Base-by-base conservation (phyloP, 2,329 filamentous ascomycete species). In the Alternaria sp. region DNA sequence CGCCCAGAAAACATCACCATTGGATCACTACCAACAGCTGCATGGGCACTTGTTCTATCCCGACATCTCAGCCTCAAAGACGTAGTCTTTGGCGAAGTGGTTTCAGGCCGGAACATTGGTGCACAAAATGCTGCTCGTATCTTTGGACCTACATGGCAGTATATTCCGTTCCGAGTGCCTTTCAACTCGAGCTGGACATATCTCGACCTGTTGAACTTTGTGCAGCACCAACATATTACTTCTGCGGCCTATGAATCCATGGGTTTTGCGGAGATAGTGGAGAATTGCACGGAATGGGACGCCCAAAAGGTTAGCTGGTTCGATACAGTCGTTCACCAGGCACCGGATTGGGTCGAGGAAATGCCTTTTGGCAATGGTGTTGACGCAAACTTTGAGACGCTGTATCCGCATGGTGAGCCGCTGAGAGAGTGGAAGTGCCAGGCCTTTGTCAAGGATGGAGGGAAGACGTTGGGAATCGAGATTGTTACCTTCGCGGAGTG, bases 81-180 rank as follows among this genome's bases (percentile, higher is more conserved):
- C 67, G 84, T 90, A 36, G 81, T 86, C 8, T 90, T 90, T 61
- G 87, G 87, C 28, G 85, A 88, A 65, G 88, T 90, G 0, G 86
- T 88, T 40, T 87, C 83, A 58, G 88, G 88, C 0, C 84, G 88
- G 45, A 87, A 86, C 69, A 82, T 85, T 17, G 84, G 84, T 55
- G 79, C 87, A 1, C 78, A 82, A 14, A 80, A 80, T 39, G 82
- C 84, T 21, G 85, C 88, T 59, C 78, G 79, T 52, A 85, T 89
- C 45, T 81, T 86, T 44, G 88, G 88, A 0, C 88, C 88, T 0
- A 88, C 86, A 60, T 88, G 88, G 81, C 88, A 90, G 66, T 87
- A 89, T 68, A 81, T 88, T 1, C 88, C 88, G 0, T 82, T 90
- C 34, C 82, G 88, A 21, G 83, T 90, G 13, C 77, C 77, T 28